phyloP scores from a whole-genome alignment of 768 basidiomycete species.

The Xerocomellus chrysenteron region DNA sequence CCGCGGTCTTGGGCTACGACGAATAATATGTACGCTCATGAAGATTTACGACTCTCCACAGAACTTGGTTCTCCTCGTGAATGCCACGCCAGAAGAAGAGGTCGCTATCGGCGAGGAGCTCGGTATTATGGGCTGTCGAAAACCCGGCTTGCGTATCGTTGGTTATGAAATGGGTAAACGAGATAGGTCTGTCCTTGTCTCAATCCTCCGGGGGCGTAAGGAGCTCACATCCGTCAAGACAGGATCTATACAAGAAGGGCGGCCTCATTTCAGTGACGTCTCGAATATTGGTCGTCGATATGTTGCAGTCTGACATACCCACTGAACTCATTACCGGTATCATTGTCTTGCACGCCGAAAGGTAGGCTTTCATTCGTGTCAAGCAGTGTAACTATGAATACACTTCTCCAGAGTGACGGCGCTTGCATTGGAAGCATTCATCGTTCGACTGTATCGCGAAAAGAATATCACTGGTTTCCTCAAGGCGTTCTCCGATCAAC shows the following conservation, averaged over 20 bases:
- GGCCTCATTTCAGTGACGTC: slow-evolving; percentile 92
- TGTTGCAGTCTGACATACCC: slow-evolving; percentile 85
- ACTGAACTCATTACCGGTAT: slow-evolving; percentile 86
- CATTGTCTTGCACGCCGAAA: slow-evolving; percentile 88
- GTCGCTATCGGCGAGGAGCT: slow-evolving; percentile 90
- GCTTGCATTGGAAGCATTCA: slow-evolving; percentile 86
- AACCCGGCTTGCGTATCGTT: slow-evolving; percentile 80
- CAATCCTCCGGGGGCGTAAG: background rate
- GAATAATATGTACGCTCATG: slow-evolving; percentile 81
- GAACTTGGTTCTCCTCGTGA: slow-evolving; percentile 81
- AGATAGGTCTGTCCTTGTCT: slow-evolving; percentile 58
- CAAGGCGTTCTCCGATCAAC: slow-evolving; percentile 97
- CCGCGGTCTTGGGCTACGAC: slow-evolving; percentile 85
- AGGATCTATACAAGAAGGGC: slow-evolving; percentile 82
- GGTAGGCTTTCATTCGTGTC: slow-evolving; percentile 42
- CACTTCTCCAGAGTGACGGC: slow-evolving; percentile 67
- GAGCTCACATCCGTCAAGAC: slow-evolving; percentile 43
- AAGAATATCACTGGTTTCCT: slow-evolving; percentile 88
- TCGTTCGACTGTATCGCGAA: slow-evolving; percentile 86
- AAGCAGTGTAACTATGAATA: background rate
- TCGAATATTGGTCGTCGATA: slow-evolving; percentile 91
- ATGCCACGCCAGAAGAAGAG: slow-evolving; percentile 85
- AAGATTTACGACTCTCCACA: slow-evolving; percentile 89
- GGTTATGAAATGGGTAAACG: slow-evolving; percentile 77
- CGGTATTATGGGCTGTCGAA: slow-evolving; percentile 86